Base-by-base conservation (phyloP, 805 yeast genomes). In the Tetrapisispora arboricola region DNA sequence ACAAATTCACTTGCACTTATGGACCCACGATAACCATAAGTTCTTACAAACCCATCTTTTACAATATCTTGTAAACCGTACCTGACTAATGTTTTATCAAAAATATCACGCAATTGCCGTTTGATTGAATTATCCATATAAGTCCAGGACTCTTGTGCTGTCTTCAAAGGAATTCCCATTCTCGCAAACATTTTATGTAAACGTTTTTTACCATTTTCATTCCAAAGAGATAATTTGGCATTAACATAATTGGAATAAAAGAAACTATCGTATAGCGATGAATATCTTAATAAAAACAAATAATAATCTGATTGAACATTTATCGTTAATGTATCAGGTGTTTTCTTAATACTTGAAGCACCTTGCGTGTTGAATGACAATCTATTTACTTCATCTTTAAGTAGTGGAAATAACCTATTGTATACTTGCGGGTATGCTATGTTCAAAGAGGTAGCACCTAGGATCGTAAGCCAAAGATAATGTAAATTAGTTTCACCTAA, bases 1-100 rank as follows among this genome's bases (percentile, higher is more conserved):
- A 84, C 95, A 55, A 82, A 86, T 58, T 92, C 99, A 61, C 86
- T 84, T 0, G 97, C 97, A 29, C 94, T 78, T 13, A 90, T 68
- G 12, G 83, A 76, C 1, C 96, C 96, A 45, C 83, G 77, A 55
- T 73, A 90, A 0, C 98, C 99, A 62, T 75, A 87, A 6, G 84
- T 77, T 44, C 95, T 71, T 7, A 86, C 71, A 44, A 92, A 87
- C 0, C 98, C 97, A 32, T 84, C 88, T 46, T 88, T 70, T 0
- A 84, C 75, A 22, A 92, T 70, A 30, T 85, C 92, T 43, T 83
- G 92, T 24, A 92, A 66, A 5, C 92, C 95, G 57, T 83, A 87
- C 41, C 75, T 65, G 1, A 80, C 82, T 9, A 85, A 65, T 44
- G 84, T 83, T 49, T 76, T 77, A 44, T 68, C 72, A 54, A 92